Evolutionary conservation across 176 grass and related monocot species (phyloP), one percentile per base, ranked within the genome.

Genomic region (Oryza coarctata): DNA sequence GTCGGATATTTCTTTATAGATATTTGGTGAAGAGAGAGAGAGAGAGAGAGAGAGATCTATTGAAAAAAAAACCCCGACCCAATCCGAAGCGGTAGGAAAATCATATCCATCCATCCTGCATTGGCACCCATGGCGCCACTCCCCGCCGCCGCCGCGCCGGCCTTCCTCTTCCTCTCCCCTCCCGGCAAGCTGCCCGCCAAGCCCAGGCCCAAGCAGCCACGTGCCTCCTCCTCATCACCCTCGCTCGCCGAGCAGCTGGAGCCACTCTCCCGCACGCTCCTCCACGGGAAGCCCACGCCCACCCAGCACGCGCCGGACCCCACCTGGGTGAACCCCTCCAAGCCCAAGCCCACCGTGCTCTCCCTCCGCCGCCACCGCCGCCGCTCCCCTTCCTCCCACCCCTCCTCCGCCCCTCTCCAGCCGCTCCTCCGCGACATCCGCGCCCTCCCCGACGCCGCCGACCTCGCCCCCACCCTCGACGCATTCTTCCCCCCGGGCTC

Each of bases 221-320:
- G 77, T 65, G 15, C 85, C 26, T 13, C 80, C 62, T 85, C 63
- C 36, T 45, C 85, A 71, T 68, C 86, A 25, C 79, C 83, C 3
- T 94, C 95, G 50, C 90, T 98, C 74, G 85, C 92, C 7, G 90
- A 94, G 40, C 90, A 95, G 86, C 90, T 98, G 13, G 63, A 77
- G 43, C 95, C 88, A 5, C 86, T 98, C 32, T 86, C 88, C 57
- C 84, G 88, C 41, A 82, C 80, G 67, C 90, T 98, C 20, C 95
- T 98, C 85, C 83, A 76, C 36, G 84, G 89, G 44, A 89, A 89
- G 47, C 86, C 80, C 20, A 68, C 82, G 4, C 78, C 65, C 10
- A 30, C 73, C 13, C 49, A 64, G 39, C 43, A 44, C 33, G 31
- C 52, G 40, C 78, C 92, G 5, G 90, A 91, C 61, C 90, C 90